These are phyloP conservation scores for Pythium myriotylum DNA, from an alignment of 352 stramenopile genomes.

Conservation along the genomic window DNA sequence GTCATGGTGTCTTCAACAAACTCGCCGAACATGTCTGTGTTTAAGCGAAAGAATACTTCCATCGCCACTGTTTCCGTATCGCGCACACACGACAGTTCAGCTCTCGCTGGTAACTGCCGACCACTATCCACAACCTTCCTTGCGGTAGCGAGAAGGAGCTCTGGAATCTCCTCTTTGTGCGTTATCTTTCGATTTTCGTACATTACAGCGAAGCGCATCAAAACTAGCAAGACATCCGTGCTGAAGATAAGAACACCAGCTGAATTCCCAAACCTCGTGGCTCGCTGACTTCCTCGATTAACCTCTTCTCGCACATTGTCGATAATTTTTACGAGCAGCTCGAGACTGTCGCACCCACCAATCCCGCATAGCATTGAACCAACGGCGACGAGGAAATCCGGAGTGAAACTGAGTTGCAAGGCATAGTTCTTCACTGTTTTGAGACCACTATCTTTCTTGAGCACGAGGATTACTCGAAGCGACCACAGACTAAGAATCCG, in stretches of 20 bases:
- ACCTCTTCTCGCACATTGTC: constrained; percentile 51
- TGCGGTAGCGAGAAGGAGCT: constrained; percentile 44
- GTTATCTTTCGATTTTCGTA: constrained; percentile 58
- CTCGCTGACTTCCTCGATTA: constrained; percentile 28
- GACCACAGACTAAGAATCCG: constrained; percentile 53
- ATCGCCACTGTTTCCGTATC: constrained; percentile 49
- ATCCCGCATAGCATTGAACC: constrained; percentile 65
- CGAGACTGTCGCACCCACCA: constrained; percentile 53
- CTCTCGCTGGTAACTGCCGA: constrained; percentile 15
- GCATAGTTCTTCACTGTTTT: constrained; percentile 55
- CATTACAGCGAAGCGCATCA: constrained; percentile 50
- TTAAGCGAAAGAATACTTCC: constrained; percentile 72
- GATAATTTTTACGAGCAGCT: constrained; percentile 58
- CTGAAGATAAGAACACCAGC: constrained; percentile 46
- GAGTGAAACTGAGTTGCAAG: constrained; percentile 47
- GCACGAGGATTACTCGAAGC: constrained; percentile 67
- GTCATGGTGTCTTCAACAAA: constrained; percentile 59
- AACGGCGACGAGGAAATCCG: constrained; percentile 69
- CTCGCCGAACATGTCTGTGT: constrained; percentile 45
- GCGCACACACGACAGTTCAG: constrained; percentile 35
- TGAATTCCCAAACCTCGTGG: constrained; percentile 17
- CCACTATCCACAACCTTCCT: constrained; percentile 39
- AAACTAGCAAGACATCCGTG: constrained; percentile 48
- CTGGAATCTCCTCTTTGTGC: constrained; percentile 55
- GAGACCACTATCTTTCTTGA: constrained; percentile 79